Percentiles rank a stretch among this genome's conserved stretches.
These are phyloP conservation scores for Penicillium maclennaniae DNA, from an alignment of 495 filamentous ascomycete genomes.

Conservation along the genomic window DNA sequence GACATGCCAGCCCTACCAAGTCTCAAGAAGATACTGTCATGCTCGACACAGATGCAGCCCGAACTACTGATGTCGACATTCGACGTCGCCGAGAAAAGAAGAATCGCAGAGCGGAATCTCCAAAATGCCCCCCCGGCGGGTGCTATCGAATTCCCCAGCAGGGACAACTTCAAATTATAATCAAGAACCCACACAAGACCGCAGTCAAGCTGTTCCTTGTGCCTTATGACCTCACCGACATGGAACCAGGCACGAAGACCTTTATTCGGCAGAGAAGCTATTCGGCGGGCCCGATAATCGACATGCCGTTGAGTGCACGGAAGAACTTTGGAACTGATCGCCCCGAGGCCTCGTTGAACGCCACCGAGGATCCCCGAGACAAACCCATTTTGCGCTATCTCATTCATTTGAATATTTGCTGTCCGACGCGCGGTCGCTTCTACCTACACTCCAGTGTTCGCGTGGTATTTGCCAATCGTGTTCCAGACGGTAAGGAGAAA, in stretches of 20 bases:
- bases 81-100: constrained; percentile 45
- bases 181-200: constrained; percentile 95
- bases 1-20: constrained; percentile 45
- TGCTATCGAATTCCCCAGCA: constrained; percentile 93
- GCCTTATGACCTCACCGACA: constrained; percentile 91
- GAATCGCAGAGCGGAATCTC: constrained; percentile 62
- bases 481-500: constrained; percentile 93
- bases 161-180: constrained; percentile 93
- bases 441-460: constrained; percentile 89
- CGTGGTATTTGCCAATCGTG: constrained; percentile 96
- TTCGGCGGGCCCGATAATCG: constrained; percentile 81
- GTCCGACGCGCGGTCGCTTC: constrained; percentile 75
- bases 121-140: constrained; percentile 72
- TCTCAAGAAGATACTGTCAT: constrained; percentile 8
- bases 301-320: constrained; percentile 53
- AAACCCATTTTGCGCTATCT: constrained; percentile 85
- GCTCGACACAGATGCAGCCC: constrained; percentile 12
- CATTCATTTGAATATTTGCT: constrained; percentile 91
- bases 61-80: constrained; percentile 17
- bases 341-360: constrained; percentile 36
- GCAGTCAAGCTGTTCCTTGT: constrained; percentile 93
- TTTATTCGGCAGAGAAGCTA: constrained; percentile 95
- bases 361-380: constrained; percentile 52
- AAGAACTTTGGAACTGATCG: constrained; percentile 48
- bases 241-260: constrained; percentile 93